These are phyloP conservation scores for Aureobasidium sp. DNA, from an alignment of 2,329 filamentous ascomycete genomes.

Conservation along the genomic window DNA sequence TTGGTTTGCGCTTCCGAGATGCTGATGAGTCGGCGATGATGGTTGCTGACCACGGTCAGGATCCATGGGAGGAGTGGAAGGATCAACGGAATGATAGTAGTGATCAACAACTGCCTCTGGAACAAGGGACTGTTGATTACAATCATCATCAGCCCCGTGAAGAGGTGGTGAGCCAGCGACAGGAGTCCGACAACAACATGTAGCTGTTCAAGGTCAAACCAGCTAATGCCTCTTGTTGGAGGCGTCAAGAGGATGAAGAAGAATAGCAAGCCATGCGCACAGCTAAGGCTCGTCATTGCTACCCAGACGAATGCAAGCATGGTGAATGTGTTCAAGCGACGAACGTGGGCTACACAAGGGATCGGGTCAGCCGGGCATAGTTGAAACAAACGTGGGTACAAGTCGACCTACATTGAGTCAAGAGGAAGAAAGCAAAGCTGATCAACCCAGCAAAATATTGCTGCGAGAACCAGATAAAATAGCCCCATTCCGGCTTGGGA, in stretches of 20 bases:
- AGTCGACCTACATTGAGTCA: background rate
- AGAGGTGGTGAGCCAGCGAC: background rate
- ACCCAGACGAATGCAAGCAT: conserved; percentile 6
- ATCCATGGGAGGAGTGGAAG: background rate
- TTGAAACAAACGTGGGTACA: background rate
- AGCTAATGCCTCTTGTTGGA: background rate
- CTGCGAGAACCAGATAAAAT: conserved; percentile 5
- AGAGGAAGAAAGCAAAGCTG: background rate
- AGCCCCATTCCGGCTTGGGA: background rate
- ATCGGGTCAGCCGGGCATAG: background rate
- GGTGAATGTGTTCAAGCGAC: background rate
- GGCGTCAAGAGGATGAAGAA: background rate
- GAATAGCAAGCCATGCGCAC: conserved; percentile 1
- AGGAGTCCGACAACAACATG: background rate
- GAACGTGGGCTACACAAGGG: background rate
- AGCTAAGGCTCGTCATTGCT: conserved; percentile 4
- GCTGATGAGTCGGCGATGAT: background rate
- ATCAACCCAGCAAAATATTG: conserved; percentile 4
- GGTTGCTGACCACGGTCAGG: background rate
- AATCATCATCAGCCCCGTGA: background rate
- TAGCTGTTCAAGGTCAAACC: background rate
- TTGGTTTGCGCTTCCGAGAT: background rate
- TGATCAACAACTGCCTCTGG: background rate
- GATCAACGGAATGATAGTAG: background rate
- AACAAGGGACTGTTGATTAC: background rate